Evolutionary conservation across 441 rosid species (phyloP), one percentile per base, ranked within the genome.

Genomic region (Populus hybrid): DNA sequence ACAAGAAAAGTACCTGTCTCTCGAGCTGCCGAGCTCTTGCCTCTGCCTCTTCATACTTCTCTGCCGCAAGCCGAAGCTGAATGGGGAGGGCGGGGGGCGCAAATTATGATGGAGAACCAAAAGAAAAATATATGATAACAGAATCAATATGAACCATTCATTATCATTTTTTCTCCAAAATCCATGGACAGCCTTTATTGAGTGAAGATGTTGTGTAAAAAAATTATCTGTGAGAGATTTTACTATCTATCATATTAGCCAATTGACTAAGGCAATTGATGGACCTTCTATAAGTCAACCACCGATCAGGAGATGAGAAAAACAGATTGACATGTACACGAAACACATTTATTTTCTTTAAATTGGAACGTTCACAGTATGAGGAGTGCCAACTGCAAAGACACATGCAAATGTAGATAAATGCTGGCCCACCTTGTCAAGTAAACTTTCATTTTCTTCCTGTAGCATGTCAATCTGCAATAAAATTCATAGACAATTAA

Each of bases 1-100:
- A 16, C 18, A 14, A 83, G 53, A 66, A 59, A 40, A 71, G 59
- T 67, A 94, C 98, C 97, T 94, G 98, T 84, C 90, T 92, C 87
- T 93, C 97, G 65, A 95, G 91, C 89, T 87, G 97, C 74, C 90
- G 85, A 70, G 89, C 93, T 83, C 97, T 91, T 68, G 97, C 93
- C 81, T 92, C 98, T 70, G 95, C 90, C 82, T 88, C 96, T 87
- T 86, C 84, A 0, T 84, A 81, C 69, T 83, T 83, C 75, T 84
- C 93, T 76, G 88, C 91, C 72, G 86, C 84, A 67, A 16, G 80
- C 59, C 77, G 89, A 79, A 89, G 89, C 91, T 89, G 86, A 67
- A 82, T 35, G 18, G 6, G 57, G 57, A 2, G 46, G 46, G 12
- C 0, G 2, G 57, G 16, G 53, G 57, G 19, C 19, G 5, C 18